Percentiles rank a stretch among this genome's conserved stretches.
Evolutionary conservation across 257 asterid species (phyloP).

Genomic region (Jacaranda copaia): DNA sequence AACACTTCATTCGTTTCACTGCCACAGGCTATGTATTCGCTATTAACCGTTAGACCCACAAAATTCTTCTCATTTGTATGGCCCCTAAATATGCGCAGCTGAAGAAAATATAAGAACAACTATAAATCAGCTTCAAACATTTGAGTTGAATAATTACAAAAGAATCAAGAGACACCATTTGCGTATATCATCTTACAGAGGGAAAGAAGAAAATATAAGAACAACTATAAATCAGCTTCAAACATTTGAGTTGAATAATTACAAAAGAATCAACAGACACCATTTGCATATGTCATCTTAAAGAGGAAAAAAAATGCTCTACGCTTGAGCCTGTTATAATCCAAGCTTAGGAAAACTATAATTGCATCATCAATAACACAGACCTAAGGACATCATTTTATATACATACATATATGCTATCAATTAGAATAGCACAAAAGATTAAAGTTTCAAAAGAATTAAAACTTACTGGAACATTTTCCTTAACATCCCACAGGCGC

Average conservation of each 20-base stretch:
- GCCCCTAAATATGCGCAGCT: constrained; percentile 82
- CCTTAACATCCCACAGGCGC: constrained; percentile 90
- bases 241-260: neutral
- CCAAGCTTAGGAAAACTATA: too few relatives aligned
- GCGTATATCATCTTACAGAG: too few relatives aligned
- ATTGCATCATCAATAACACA: too few relatives aligned
- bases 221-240: constrained; percentile 11
- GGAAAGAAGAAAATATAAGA: too few relatives aligned
- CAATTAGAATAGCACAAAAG: neutral
- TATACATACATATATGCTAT: neutral
- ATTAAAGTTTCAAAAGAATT: neutral
- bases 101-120: constrained; percentile 32
- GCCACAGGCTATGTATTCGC: constrained; percentile 87
- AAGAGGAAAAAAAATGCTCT: too few relatives aligned
- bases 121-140: constrained; percentile 2
- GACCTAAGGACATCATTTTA: too few relatives aligned
- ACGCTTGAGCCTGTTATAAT: too few relatives aligned
- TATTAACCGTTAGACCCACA: constrained; percentile 77
- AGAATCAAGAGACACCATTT: neutral
- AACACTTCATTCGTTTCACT: constrained; percentile 89
- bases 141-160: neutral
- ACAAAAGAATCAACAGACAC: neutral
- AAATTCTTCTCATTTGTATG: constrained; percentile 86
- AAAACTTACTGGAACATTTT: constrained; percentile 68
- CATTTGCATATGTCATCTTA: too few relatives aligned